phyloP scores from a whole-genome alignment of 129 eudicot genomes.

The Rutidosis leptorrhynchoides region DNA sequence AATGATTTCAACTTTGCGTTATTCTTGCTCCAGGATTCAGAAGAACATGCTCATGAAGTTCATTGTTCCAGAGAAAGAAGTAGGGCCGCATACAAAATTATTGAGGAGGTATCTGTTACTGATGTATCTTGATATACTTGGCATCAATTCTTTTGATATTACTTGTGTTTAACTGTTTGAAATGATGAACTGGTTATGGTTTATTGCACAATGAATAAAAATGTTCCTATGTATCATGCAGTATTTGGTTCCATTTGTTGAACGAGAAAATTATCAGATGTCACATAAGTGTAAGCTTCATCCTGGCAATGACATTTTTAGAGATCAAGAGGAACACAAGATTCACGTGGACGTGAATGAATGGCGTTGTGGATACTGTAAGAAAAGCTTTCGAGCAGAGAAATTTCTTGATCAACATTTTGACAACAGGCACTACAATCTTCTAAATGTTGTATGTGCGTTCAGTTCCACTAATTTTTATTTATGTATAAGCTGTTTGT shows the following conservation, averaged over 20 bases:
- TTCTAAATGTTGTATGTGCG: constrained; percentile 72
- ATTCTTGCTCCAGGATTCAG: constrained; percentile 35
- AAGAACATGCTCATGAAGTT: constrained; percentile 51
- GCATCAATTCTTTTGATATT: constrained; percentile 5
- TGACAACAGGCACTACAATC: constrained; percentile 83
- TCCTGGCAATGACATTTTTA: constrained; percentile 71
- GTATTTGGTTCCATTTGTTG: constrained; percentile 92
- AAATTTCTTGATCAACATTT: constrained; percentile 83
- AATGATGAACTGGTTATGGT: not conserved
- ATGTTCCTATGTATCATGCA: constrained; percentile 34
- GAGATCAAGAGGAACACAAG: constrained; percentile 94
- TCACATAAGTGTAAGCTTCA: constrained; percentile 74
- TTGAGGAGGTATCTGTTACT: constrained; percentile 62
- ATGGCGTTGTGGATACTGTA: constrained; percentile 97
- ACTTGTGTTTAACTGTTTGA: not conserved
- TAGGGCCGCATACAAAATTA: constrained; percentile 70
- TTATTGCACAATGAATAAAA: not conserved
- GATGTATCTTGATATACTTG: not conserved
- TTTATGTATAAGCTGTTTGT: constrained; percentile 8
- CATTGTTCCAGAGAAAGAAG: constrained; percentile 98
- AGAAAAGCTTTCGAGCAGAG: constrained; percentile 83
- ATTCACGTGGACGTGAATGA: constrained; percentile 83
- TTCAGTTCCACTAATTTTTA: constrained; percentile 20
- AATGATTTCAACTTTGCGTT: not conserved
- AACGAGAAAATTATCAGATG: constrained; percentile 61